Conservation (phyloP, 352 stramenopile genomes). For the Peronosclerospora sorghi region DNA sequence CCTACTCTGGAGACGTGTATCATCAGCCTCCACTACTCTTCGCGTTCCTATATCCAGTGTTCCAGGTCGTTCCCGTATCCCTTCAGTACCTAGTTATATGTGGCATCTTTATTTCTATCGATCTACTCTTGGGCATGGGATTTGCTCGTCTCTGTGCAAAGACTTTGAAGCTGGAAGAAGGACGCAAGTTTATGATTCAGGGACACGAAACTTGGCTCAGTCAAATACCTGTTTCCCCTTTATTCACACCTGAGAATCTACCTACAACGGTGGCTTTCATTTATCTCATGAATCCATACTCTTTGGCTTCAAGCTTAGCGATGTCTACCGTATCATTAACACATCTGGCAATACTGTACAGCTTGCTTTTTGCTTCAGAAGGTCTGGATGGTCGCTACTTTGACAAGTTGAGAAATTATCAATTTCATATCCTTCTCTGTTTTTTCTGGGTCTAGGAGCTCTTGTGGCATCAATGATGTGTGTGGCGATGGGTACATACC, state of each 20-base stretch:
- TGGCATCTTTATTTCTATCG: conserved; percentile 35
- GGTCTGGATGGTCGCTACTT: conserved; percentile 12
- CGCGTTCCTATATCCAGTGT: conserved; percentile 46
- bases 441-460: conserved; percentile 18
- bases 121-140: conserved; percentile 44
- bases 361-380: conserved; percentile 59
- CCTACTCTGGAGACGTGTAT: conserved; percentile 72
- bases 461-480: conserved; percentile 33
- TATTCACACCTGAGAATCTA: conserved; percentile 38
- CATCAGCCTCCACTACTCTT: conserved; percentile 77
- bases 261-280: conserved; percentile 40
- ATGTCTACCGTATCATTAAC: conserved; percentile 66
- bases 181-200: conserved; percentile 19
- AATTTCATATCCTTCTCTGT: conserved; percentile 1
- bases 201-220: conserved; percentile 62
- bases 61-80: conserved; percentile 9
- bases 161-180: conserved; percentile 42
- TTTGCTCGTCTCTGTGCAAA: conserved; percentile 41
- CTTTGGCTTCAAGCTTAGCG: conserved; percentile 47
- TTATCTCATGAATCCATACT: conserved; percentile 73
- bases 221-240: conserved; percentile 54
- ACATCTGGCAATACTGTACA: conserved; percentile 52
- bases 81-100: conserved; percentile 25
- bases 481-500: conserved; percentile 49
- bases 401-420: not conserved